Base-by-base conservation (phyloP, 2,329 filamentous ascomycete species). In the Penicillium sp. region DNA sequence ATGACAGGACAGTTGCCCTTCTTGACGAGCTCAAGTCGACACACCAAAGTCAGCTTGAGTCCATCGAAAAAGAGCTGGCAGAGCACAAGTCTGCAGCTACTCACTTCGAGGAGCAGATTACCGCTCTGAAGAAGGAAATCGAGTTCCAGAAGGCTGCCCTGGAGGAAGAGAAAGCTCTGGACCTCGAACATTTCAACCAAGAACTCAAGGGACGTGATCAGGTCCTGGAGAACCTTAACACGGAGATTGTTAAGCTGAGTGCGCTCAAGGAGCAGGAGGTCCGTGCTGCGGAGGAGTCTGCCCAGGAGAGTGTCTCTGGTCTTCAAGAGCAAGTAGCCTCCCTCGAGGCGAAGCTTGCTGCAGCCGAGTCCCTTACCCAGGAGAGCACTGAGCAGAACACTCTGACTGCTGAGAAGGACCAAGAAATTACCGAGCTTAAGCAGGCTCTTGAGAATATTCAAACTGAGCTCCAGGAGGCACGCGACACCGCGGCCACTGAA, bases 201-300 rank as follows among this genome's bases (percentile, higher is more conserved):
- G 70, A 77, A 59, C 62, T 72, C 44, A 69, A 74, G 58, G 71
- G 67, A 40, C 68, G 66, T 2, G 69, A 73, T 20, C 71, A 71
- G 24, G 73, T 75, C 4, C 70, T 74, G 34, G 71, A 75, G 24
- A 74, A 69, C 34, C 67, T 76, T 22, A 70, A 76, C 46, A 65
- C 65, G 20, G 76, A 78, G 55, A 69, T 73, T 49, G 63, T 72
- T 22, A 70, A 69, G 50, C 53, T 76, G 26, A 64, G 66, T 34
- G 58, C 69, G 29, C 58, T 68, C 24, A 78, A 76, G 53, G 71
- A 74, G 26, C 62, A 75, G 50, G 71, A 72, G 40, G 62, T 72
- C 26, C 63, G 61, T 37, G 68, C 72, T 14, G 71, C 72, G 20
- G 68, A 72, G 44, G 69, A 76, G 22, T 62, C 66, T 39, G 64